phyloP scores from a whole-genome alignment of 1,139 yeast species.

The Hyphopichia khmerensis region DNA sequence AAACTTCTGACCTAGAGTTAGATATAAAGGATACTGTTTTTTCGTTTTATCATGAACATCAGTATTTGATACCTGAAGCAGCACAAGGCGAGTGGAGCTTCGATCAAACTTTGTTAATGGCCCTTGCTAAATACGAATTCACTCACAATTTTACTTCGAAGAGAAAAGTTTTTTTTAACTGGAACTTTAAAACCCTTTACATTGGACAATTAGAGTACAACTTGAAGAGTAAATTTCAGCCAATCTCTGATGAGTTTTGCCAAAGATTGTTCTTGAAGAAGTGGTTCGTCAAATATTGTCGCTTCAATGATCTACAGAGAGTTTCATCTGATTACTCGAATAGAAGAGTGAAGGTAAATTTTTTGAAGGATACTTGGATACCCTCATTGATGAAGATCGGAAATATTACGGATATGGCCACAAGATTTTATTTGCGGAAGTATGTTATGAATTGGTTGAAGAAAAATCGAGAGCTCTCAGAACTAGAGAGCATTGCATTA shows the following conservation, averaged over 20 bases:
- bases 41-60: constrained; percentile 22
- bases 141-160: constrained; percentile 4
- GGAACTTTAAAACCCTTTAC: constrained; percentile 16
- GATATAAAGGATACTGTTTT: constrained; percentile 22
- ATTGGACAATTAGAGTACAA: constrained; percentile 11
- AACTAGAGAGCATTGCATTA: background rate
- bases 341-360: constrained; percentile 2
- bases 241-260: background rate
- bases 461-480: background rate
- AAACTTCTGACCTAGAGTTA: constrained; percentile 16
- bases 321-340: constrained; percentile 10
- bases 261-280: constrained; percentile 8
- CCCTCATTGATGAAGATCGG: constrained; percentile 1
- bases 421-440: background rate
- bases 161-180: constrained; percentile 10
- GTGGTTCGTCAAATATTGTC: constrained; percentile 15
- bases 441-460: constrained; percentile 1
- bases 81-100: no score
- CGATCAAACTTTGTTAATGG: constrained; percentile 27
- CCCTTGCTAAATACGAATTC: constrained; percentile 20
- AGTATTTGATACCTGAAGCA: constrained; percentile 9
- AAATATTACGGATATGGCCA: background rate
- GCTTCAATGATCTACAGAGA: constrained; percentile 9
- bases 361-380: constrained; percentile 3
- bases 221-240: constrained; percentile 5